These are phyloP conservation scores for Leccinum solheimii DNA, from an alignment of 1,284 basidiomycete species.

Conservation along the genomic window DNA sequence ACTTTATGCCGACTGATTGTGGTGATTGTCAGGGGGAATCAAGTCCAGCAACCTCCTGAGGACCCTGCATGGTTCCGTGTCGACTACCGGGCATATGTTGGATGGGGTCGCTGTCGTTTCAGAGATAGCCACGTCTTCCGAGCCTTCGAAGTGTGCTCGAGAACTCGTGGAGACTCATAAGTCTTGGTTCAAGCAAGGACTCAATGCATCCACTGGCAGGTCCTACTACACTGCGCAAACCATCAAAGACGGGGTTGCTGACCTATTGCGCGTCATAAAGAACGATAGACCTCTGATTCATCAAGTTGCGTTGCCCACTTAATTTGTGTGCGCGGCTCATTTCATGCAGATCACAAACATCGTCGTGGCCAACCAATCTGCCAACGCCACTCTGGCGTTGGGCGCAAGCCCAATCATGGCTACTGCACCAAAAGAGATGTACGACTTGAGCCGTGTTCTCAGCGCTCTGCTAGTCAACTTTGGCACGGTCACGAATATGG, in stretches of 20 bases:
- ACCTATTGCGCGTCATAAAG: slow-evolving; percentile 54
- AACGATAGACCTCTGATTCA: slow-evolving; percentile 71
- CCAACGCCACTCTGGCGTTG: slow-evolving; percentile 88
- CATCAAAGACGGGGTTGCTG: slow-evolving; percentile 40
- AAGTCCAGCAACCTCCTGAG: slow-evolving; percentile 74
- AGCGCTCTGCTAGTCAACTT: slow-evolving; percentile 86
- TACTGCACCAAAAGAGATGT: slow-evolving; percentile 79
- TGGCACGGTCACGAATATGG: slow-evolving; percentile 74
- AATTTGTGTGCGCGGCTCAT: slow-evolving; percentile 6
- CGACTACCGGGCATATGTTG: slow-evolving; percentile 53
- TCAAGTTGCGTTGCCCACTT: slow-evolving; percentile 52
- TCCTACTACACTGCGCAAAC: slow-evolving; percentile 32
- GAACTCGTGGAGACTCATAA: slow-evolving; percentile 46
- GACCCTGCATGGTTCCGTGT: slow-evolving; percentile 70
- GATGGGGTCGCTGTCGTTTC: slow-evolving; percentile 92
- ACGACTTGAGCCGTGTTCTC: slow-evolving; percentile 70
- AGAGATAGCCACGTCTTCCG: slow-evolving; percentile 73
- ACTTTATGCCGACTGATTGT: slow-evolving; percentile 1
- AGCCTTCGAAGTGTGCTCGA: slow-evolving; percentile 62
- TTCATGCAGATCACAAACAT: slow-evolving; percentile 79
- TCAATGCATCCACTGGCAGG: not conserved
- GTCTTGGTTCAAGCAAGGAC: slow-evolving; percentile 40
- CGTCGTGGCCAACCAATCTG: slow-evolving; percentile 89
- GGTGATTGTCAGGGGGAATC: slow-evolving; percentile 67
- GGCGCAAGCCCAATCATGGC: slow-evolving; percentile 96